Evolutionary conservation across 169 alveolate species (phyloP).

Genomic region (Cryptosporidium parvum): DNA sequence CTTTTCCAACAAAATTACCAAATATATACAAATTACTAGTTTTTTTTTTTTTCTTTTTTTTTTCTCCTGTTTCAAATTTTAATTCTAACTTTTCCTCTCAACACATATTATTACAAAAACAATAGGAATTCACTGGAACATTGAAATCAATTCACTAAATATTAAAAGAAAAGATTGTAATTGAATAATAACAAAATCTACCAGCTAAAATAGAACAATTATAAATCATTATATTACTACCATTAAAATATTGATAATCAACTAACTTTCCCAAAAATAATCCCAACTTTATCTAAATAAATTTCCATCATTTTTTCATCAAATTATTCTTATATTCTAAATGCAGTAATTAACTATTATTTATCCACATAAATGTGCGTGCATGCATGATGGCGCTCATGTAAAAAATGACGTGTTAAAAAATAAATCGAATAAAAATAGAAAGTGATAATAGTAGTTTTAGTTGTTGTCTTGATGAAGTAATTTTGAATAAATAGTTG

Average conservation of each 20-base stretch:
- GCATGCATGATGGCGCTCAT: not conserved
- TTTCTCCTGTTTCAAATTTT: too few species aligned
- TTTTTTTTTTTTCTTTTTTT: too few species aligned
- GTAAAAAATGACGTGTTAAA: slow-evolving; percentile 6
- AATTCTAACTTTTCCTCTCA: too few species aligned
- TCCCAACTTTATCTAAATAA: too few species aligned
- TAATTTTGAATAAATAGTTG: not conserved
- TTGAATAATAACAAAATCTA: not conserved
- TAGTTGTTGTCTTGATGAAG: not conserved
- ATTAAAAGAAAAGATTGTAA: not conserved
- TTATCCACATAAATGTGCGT: not conserved
- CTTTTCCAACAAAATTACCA: not conserved
- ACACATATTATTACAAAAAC: not conserved
- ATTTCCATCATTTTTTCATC: not conserved
- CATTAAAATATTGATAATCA: not conserved
- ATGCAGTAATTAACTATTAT: not conserved
- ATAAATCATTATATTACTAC: slow-evolving; percentile 1
- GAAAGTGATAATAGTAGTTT: not conserved
- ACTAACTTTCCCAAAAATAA: not conserved
- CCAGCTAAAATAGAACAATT: slow-evolving; percentile 1
- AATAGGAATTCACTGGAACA: not conserved
- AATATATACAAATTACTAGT: too few species aligned
- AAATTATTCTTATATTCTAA: not conserved
- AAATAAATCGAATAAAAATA: not conserved
- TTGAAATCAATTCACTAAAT: not conserved